Evolutionary conservation across 176 grass and related monocot genomes (phyloP).

Genomic region (Ensete glaucum): DNA sequence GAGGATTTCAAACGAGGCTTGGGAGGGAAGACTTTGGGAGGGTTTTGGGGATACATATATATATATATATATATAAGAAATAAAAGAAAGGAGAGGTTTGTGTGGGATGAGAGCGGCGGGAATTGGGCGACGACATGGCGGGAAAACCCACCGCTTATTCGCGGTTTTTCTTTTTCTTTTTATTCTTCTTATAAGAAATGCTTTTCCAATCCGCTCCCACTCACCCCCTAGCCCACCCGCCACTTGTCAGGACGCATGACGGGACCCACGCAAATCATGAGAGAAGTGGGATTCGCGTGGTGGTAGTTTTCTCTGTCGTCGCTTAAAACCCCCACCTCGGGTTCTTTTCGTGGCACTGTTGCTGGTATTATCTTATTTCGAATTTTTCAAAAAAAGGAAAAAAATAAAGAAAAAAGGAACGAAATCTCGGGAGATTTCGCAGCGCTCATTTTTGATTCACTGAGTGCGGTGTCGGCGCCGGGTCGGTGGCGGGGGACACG

Average conservation of each 20-base stretch:
- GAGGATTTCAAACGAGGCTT: slow-evolving; percentile 4
- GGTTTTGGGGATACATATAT: not conserved
- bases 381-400: not conserved
- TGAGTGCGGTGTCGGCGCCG: not conserved
- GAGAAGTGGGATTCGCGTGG: too few relatives aligned
- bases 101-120: not conserved
- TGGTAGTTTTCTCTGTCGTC: not conserved
- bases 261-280: not conserved
- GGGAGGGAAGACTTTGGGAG: not conserved
- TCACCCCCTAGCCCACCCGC: not conserved
- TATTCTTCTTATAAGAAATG: too few relatives aligned
- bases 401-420: too few relatives aligned
- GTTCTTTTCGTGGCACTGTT: not conserved
- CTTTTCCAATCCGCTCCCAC: not conserved
- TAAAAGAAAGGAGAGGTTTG: too few relatives aligned
- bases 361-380: not conserved
- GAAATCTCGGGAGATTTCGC: not conserved
- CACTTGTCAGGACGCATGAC: not conserved
- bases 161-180: not conserved
- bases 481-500: not conserved
- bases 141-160: slow-evolving; percentile 1
- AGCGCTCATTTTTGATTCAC: not conserved
- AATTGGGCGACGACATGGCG: not conserved
- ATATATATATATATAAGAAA: not conserved
- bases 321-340: not conserved